Base-by-base conservation (phyloP, 345 rosid genomes). In the Citrus sp. region DNA sequence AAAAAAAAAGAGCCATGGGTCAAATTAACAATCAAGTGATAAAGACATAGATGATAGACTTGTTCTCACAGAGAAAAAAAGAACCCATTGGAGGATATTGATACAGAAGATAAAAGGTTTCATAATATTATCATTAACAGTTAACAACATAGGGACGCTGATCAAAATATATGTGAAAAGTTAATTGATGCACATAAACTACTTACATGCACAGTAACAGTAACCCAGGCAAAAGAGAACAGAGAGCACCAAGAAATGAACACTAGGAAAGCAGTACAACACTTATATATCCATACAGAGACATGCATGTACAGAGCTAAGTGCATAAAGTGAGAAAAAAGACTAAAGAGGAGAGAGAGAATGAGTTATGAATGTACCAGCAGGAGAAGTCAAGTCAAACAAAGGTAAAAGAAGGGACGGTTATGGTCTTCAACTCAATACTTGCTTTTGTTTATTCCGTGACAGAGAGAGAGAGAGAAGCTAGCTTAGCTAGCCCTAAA, bases 381-480 rank as follows among this genome's bases (percentile, higher is more conserved):
- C 24, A 32, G 40, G 66, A 77, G 37, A 70, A 78, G 79, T 75
- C 80, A 79, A 84, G 81, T 49, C 82, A 74, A 80, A 63, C 67
- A 46, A 66, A 72, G 74, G 81, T 80, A 77, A 78, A 77, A 34
- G 78, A 68, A 59, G 82, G 79, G 80, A 78, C 80, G 76, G 80
- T 85, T 77, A 85, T 51, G 56, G 56, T 74, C 82, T 75, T 74
- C 55, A 63, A 60, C 55, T 60, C 37, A 8, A 28, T 10, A 18
- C 51, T 46, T 46, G 51, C 13, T 46, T 46, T 46, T 46, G 71
- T 46, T 34, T 67, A 60, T 60, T 73, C 60, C 70, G 22, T 67
- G 76, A 68, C 24, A 67, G 35, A 56, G 67, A 78, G 76, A 62
- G 66, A 62, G 66, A 62, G 34, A 34, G 24, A 28, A 54, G 22